Conservation (phyloP, 2,329 filamentous ascomycete species). For the Penicillium sp. region DNA sequence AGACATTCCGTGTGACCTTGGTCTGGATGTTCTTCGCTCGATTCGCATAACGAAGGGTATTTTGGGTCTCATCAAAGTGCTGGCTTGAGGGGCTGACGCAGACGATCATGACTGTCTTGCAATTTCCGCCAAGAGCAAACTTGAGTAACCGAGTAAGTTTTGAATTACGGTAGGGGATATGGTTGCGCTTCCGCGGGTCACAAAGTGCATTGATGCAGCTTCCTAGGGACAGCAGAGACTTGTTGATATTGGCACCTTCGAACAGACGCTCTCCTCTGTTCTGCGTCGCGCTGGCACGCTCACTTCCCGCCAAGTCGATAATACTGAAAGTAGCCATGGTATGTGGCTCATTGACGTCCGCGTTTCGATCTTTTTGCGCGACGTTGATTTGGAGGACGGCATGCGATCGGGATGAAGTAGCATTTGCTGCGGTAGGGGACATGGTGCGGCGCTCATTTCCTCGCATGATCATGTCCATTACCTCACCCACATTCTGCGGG, state of each 20-base stretch:
- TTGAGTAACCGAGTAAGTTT: conserved; percentile 94
- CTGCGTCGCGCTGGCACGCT: conserved; percentile 93
- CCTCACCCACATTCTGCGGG: conserved; percentile 86
- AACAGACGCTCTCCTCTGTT: conserved; percentile 87
- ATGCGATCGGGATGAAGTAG: conserved; percentile 94
- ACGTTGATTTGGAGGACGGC: conserved; percentile 97
- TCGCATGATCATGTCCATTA: conserved; percentile 98
- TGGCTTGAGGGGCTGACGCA: conserved; percentile 95
- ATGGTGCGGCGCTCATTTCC: conserved; percentile 95
- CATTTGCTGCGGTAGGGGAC: conserved; percentile 94
- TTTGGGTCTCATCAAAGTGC: conserved; percentile 97
- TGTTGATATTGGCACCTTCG: conserved; percentile 99
- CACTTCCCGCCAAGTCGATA: conserved; percentile 93
- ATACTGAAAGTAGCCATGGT: conserved; percentile 98
- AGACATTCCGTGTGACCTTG: conserved; percentile 98
- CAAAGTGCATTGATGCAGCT: conserved; percentile 98
- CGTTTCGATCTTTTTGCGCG: conserved; percentile 89
- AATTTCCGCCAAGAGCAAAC: conserved; percentile 95
- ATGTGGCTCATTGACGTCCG: conserved; percentile 86
- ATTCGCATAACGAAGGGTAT: conserved; percentile 95
- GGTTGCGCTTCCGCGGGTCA: conserved; percentile 84
- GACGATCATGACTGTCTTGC: conserved; percentile 99
- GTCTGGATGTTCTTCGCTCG: conserved; percentile 99
- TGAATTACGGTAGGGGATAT: conserved; percentile 96
- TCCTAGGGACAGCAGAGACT: conserved; percentile 87